phyloP scores from a whole-genome alignment of 768 basidiomycete genomes.

The Rhodotorula toruloides region DNA sequence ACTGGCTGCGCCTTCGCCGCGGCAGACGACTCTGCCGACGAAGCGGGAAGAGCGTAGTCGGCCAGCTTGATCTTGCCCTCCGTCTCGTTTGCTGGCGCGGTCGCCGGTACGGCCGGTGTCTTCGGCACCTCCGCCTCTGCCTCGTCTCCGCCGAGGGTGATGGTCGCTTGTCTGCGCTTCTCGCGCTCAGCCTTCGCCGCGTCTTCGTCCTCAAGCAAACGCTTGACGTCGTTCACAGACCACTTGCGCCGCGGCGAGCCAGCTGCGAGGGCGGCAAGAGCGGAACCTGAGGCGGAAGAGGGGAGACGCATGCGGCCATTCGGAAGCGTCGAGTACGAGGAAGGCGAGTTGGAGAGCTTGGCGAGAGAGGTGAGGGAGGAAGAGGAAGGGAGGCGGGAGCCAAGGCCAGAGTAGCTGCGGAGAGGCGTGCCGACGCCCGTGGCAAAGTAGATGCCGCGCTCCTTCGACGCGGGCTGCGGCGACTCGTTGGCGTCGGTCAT shows the following conservation, averaged over 20 bases:
- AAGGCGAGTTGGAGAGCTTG: slow-evolving; percentile 9
- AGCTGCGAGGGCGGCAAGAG: not conserved
- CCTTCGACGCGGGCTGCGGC: not conserved
- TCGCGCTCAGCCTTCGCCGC: slow-evolving; percentile 18
- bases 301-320: slow-evolving; percentile 15
- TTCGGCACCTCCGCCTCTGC: not conserved
- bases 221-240: slow-evolving; percentile 10
- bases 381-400: not conserved
- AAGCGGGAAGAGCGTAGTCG: not conserved
- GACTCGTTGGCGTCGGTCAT: not conserved
- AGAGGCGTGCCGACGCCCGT: slow-evolving; percentile 19
- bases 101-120: not conserved
- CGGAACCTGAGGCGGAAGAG: not conserved
- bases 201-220: slow-evolving; percentile 13
- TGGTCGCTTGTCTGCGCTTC: slow-evolving; percentile 10
- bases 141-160: slow-evolving; percentile 15
- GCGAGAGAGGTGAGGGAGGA: not conserved
- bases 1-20: not conserved
- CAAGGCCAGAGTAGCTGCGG: slow-evolving; percentile 11
- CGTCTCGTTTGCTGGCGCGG: not conserved
- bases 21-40: not conserved
- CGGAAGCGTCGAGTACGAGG: not conserved
- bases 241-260: slow-evolving; percentile 6
- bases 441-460: slow-evolving; percentile 13
- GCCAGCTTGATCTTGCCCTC: slow-evolving; percentile 1